phyloP scores from a whole-genome alignment of 305 asterid genomes.

The Fraxinus sp. region DNA sequence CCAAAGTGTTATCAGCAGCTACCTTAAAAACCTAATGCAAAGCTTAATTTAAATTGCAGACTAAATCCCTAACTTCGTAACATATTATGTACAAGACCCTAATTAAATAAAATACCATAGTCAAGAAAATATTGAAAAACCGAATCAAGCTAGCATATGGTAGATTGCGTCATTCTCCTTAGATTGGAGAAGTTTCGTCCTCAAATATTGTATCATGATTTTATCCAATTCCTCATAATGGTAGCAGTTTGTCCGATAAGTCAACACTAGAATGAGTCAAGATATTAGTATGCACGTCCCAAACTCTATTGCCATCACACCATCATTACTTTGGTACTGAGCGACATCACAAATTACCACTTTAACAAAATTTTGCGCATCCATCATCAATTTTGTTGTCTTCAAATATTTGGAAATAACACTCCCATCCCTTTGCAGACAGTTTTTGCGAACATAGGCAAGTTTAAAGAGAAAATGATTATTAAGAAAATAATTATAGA shows the following conservation, averaged over 20 bases:
- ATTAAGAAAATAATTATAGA: background rate
- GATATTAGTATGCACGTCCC: background rate
- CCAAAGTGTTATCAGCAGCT: background rate
- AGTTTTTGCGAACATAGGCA: background rate
- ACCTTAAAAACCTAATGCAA: background rate
- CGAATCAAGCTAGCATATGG: background rate
- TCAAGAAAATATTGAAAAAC: background rate
- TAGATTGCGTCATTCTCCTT: background rate
- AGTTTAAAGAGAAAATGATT: background rate
- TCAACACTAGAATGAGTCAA: background rate
- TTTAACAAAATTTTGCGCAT: background rate
- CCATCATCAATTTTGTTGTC: background rate
- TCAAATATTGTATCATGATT: background rate
- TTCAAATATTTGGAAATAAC: background rate
- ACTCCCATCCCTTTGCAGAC: background rate
- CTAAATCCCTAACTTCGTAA: background rate
- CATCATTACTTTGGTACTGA: background rate
- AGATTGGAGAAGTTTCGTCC: background rate
- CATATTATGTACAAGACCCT: background rate
- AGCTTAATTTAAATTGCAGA: background rate
- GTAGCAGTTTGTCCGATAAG: background rate
- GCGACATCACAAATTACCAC: background rate
- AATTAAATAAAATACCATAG: background rate
- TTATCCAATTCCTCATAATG: background rate
- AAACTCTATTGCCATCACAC: background rate